Percentiles rank a stretch among this genome's conserved stretches.
Conservation (phyloP, 352 stramenopile species). For the Phytopythium litorale region DNA sequence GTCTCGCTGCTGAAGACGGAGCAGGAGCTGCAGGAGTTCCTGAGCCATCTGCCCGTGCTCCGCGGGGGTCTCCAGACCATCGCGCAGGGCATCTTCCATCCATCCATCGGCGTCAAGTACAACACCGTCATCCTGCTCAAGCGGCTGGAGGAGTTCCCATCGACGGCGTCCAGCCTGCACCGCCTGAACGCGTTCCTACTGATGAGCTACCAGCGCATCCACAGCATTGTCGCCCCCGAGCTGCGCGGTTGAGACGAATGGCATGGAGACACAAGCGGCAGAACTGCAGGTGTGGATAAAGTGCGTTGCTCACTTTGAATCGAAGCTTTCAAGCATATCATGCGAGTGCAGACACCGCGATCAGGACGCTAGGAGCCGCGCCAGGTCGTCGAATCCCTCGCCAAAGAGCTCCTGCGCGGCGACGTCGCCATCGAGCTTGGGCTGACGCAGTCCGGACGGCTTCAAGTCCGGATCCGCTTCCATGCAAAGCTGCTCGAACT, state of each 20-base stretch:
- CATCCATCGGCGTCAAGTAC: constrained; percentile 86
- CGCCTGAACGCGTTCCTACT: constrained; percentile 76
- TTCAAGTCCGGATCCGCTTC: constrained; percentile 74
- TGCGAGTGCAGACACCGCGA: background rate
- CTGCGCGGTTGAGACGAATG: constrained; percentile 17
- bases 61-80: constrained; percentile 76
- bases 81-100: constrained; percentile 83
- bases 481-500: constrained; percentile 80
- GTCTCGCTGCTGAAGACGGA: constrained; percentile 66
- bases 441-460: constrained; percentile 2
- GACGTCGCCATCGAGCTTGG: background rate
- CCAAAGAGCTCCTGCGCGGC: constrained; percentile 37
- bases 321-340: background rate
- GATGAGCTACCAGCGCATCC: constrained; percentile 84
- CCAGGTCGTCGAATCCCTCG: constrained; percentile 43
- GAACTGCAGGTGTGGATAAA: constrained; percentile 5
- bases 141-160: constrained; percentile 76
- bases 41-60: constrained; percentile 78
- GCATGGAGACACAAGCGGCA: constrained; percentile 3
- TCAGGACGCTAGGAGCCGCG: constrained; percentile 41
- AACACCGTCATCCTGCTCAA: constrained; percentile 86
- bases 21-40: constrained; percentile 77
- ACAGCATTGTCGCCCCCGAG: constrained; percentile 69
- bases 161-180: constrained; percentile 63
- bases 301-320: background rate